These are phyloP conservation scores for Rubroboletus satanas DNA, from an alignment of 768 basidiomycete genomes.

Conservation along the genomic window DNA sequence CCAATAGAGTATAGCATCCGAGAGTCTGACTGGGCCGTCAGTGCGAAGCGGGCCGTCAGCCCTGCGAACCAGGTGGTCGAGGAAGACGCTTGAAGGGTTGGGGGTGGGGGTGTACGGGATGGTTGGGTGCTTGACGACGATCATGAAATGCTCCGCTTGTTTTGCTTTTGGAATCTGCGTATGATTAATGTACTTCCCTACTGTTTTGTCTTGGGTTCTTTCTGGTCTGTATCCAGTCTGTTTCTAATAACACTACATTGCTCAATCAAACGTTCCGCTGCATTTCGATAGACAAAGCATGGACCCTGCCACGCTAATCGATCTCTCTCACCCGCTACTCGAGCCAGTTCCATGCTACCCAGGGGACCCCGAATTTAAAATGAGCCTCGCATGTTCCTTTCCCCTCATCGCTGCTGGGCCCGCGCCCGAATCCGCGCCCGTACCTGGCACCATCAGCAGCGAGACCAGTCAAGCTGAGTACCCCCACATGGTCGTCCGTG, in stretches of 20 bases:
- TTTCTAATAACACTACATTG: not conserved
- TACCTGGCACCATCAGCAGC: slow-evolving; percentile 15
- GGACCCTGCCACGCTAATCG: slow-evolving; percentile 16
- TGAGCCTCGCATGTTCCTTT: slow-evolving; percentile 16
- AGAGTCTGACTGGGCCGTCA: slow-evolving; percentile 11
- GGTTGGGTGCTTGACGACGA: not conserved
- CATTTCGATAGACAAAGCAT: slow-evolving; percentile 3
- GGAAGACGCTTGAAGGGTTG: not conserved
- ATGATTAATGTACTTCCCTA: not conserved
- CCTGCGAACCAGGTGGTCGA: not conserved
- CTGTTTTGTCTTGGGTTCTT: not conserved
- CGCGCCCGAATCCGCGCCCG: not conserved
- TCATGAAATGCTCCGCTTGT: not conserved
- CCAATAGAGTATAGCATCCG: slow-evolving; percentile 6
- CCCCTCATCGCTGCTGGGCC: slow-evolving; percentile 4
- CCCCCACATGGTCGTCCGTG: slow-evolving; percentile 18
- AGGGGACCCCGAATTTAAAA: slow-evolving; percentile 26
- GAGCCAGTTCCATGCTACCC: slow-evolving; percentile 27
- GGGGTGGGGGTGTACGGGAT: not conserved
- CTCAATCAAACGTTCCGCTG: not conserved
- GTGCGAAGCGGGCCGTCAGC: not conserved
- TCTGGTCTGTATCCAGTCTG: not conserved
- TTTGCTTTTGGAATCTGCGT: not conserved
- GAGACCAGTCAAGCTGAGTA: not conserved
- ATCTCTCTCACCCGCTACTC: slow-evolving; percentile 26